Evolutionary conservation across 805 yeast genomes (phyloP).

Genomic region (Tetrapisispora pingtungensis): DNA sequence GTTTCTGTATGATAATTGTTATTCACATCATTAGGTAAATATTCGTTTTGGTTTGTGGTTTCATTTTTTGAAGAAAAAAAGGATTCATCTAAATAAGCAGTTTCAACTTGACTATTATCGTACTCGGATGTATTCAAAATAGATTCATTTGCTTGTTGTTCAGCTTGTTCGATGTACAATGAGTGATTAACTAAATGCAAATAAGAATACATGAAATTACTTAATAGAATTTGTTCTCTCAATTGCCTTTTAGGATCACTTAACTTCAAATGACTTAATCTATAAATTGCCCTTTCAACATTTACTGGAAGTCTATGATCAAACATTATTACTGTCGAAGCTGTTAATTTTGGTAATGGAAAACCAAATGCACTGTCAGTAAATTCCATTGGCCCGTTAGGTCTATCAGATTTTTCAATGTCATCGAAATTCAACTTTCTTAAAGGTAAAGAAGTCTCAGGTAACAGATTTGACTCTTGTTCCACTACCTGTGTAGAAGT

Average conservation of each 20-base stretch:
- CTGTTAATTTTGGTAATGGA: slow-evolving; percentile 73
- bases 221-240: slow-evolving; percentile 82
- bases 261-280: slow-evolving; percentile 83
- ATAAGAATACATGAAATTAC: slow-evolving; percentile 97
- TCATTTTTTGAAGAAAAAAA: background rate
- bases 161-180: slow-evolving; percentile 53
- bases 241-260: slow-evolving; percentile 90
- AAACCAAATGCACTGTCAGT: slow-evolving; percentile 82
- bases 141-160: background rate
- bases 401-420: slow-evolving; percentile 31
- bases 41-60: background rate
- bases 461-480: slow-evolving; percentile 7
- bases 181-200: slow-evolving; percentile 91
- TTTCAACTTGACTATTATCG: slow-evolving; percentile 1
- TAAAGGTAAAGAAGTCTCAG: slow-evolving; percentile 15
- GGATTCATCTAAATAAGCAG: slow-evolving; percentile 1
- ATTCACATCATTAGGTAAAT: background rate
- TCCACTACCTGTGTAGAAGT: background rate
- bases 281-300: slow-evolving; percentile 89
- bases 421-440: slow-evolving; percentile 29
- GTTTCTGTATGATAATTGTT: slow-evolving; percentile 5
- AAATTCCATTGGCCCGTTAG: slow-evolving; percentile 49
- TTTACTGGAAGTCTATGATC: slow-evolving; percentile 86
- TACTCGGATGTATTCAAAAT: background rate
- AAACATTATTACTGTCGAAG: slow-evolving; percentile 67